These are phyloP conservation scores for Hypoxylon sp. DNA, from an alignment of 2,329 filamentous ascomycete genomes.

Conservation along the genomic window DNA sequence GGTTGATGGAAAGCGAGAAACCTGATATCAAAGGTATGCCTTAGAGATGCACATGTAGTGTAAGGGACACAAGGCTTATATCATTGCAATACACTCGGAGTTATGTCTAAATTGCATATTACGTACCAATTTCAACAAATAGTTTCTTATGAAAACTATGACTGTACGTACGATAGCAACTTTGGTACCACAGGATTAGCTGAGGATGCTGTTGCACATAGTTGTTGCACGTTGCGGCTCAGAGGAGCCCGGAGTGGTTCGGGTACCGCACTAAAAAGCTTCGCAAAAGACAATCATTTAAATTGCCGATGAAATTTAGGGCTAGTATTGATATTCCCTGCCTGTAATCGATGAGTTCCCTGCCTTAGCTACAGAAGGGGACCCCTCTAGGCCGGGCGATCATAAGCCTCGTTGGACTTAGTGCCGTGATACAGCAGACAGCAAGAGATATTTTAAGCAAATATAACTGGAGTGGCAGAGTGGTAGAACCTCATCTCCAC, in stretches of 20 bases:
- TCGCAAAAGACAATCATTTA: background rate
- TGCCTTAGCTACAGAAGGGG: constrained; percentile 17
- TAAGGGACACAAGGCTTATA: constrained; percentile 1
- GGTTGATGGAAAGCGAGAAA: too few relatives aligned
- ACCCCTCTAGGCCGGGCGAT: constrained; percentile 22
- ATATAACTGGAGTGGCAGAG: too few relatives aligned
- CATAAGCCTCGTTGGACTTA: constrained; percentile 7
- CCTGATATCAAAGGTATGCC: too few relatives aligned
- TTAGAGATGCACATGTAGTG: too few relatives aligned
- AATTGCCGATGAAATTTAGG: constrained; percentile 15
- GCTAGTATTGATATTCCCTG: constrained; percentile 7
- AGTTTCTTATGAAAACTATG: too few relatives aligned
- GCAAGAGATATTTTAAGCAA: constrained; percentile 19
- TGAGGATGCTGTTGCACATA: too few relatives aligned
- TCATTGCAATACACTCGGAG: too few relatives aligned
- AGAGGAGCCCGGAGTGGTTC: background rate
- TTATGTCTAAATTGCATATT: too few relatives aligned
- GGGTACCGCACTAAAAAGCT: constrained; percentile 7
- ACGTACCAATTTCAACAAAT: too few relatives aligned
- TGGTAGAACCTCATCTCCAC: too few relatives aligned
- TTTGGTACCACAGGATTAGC: too few relatives aligned
- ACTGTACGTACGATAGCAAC: too few relatives aligned
- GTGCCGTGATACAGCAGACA: constrained; percentile 15
- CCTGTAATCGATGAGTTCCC: background rate
- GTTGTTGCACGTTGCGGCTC: constrained; percentile 24